These are phyloP conservation scores for Clohesyomyces aquaticus DNA, from an alignment of 495 filamentous ascomycete species.

Conservation along the genomic window DNA sequence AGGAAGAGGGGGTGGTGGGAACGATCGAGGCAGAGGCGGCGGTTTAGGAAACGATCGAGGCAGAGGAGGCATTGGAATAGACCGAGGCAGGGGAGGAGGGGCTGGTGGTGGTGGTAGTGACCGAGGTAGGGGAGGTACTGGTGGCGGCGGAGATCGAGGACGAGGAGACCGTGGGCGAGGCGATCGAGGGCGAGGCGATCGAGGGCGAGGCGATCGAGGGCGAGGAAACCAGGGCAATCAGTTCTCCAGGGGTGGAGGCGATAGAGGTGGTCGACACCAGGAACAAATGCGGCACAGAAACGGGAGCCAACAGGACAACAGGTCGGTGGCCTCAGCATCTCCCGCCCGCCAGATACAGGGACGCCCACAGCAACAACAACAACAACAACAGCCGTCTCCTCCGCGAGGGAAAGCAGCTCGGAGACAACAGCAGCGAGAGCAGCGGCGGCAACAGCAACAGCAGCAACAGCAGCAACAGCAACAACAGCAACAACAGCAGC, in stretches of 20 bases:
- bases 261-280: conserved; percentile 10
- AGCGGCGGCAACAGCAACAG: no score
- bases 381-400: conserved; percentile 1
- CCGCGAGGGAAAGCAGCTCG: not conserved
- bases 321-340: conserved; percentile 8
- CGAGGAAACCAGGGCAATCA: conserved; percentile 6
- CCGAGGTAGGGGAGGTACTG: not conserved
- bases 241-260: not conserved
- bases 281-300: conserved; percentile 18
- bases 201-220: not conserved
- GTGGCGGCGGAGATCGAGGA: not conserved
- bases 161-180: conserved; percentile 1
- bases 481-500: not conserved
- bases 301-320: conserved; percentile 13
- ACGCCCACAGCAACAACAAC: conserved; percentile 12
- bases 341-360: conserved; percentile 8
- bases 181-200: no score
- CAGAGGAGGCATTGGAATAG: conserved; percentile 54
- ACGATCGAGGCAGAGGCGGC: conserved; percentile 57
- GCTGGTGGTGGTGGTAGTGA: not conserved
- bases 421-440: not conserved
- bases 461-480: not conserved
- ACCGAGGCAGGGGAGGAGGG: conserved; percentile 40
- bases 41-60: conserved; percentile 50
- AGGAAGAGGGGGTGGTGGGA: conserved; percentile 40